Evolutionary conservation across 2,329 filamentous ascomycete species (phyloP).

Genomic region (Harringtonia lauricola): DNA sequence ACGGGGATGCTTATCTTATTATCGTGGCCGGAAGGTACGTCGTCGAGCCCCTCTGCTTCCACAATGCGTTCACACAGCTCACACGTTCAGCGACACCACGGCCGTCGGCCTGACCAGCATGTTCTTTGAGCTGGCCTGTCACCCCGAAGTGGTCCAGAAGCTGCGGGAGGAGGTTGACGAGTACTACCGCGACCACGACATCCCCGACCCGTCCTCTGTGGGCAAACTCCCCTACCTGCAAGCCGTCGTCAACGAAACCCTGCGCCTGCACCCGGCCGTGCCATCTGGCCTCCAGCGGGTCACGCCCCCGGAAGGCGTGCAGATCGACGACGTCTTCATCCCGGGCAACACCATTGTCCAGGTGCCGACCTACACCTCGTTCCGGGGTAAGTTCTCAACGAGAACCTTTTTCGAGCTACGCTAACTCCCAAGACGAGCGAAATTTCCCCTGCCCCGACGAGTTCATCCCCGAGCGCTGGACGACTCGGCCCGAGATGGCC

Average conservation of each 20-base stretch:
- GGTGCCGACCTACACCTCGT: slow-evolving; percentile 17
- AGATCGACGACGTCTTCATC: slow-evolving; percentile 21
- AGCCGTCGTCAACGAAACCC: slow-evolving; percentile 26
- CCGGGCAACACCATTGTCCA: slow-evolving; percentile 24
- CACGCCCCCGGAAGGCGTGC: slow-evolving; percentile 25
- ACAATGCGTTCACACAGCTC: neutral
- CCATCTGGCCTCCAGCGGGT: slow-evolving; percentile 22
- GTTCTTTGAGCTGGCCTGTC: slow-evolving; percentile 8
- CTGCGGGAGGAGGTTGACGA: slow-evolving; percentile 21
- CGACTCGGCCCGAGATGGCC: slow-evolving; percentile 17
- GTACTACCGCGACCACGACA: neutral
- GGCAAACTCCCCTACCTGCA: slow-evolving; percentile 15
- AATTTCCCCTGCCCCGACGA: slow-evolving; percentile 13
- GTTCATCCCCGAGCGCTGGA: slow-evolving; percentile 24
- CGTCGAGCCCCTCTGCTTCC: neutral
- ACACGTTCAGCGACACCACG: slow-evolving; percentile 7
- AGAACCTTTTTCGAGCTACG: neutral
- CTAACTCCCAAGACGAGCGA: neutral
- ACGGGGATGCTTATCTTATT: slow-evolving; percentile 7
- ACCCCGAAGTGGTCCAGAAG: slow-evolving; percentile 13
- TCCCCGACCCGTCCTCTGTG: neutral
- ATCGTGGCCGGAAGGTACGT: slow-evolving; percentile 6
- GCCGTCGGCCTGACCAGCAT: slow-evolving; percentile 4
- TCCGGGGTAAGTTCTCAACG: slow-evolving; percentile 4
- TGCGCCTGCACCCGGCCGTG: slow-evolving; percentile 17